A percentile compares a stretch with the other conserved stretches of the same genome.
phyloP scores from a whole-genome alignment of 176 grass and related monocot genomes.

The Thalia dealbata region DNA sequence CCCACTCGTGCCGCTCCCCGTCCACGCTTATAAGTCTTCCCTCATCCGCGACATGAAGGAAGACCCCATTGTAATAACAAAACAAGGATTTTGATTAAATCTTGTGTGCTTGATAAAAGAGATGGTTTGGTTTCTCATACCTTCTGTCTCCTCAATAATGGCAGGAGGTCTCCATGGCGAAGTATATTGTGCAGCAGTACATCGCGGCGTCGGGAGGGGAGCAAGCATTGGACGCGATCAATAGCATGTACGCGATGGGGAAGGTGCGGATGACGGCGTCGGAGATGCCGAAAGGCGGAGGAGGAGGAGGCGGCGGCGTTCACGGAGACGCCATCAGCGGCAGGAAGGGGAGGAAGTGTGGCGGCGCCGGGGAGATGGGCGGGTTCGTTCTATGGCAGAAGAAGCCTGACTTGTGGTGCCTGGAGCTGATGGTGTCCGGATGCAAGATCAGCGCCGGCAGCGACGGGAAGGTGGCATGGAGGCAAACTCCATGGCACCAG shows the following conservation, averaged over 20 bases:
- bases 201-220: conserved; percentile 92
- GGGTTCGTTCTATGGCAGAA: conserved; percentile 99
- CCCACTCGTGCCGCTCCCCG: conserved; percentile 79
- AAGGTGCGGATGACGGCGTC: conserved; percentile 78
- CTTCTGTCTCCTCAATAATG: background rate
- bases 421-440: conserved; percentile 93
- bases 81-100: background rate
- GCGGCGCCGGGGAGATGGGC: conserved; percentile 54
- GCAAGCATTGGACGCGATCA: conserved; percentile 62
- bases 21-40: conserved; percentile 56
- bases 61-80: conserved; percentile 54
- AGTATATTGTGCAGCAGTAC: conserved; percentile 98
- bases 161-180: conserved; percentile 82
- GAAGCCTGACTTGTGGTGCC: conserved; percentile 89
- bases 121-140: background rate
- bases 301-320: conserved; percentile 22
- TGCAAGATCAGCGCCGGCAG: conserved; percentile 99
- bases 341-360: conserved; percentile 30
- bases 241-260: conserved; percentile 94
- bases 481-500: conserved; percentile 97
- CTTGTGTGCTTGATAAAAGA: background rate
- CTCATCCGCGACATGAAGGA: conserved; percentile 60
- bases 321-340: background rate
- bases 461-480: conserved; percentile 89
- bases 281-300: conserved; percentile 53